Percentiles rank a stretch among this genome's conserved stretches.
Conservation (phyloP, 345 rosid species). For the Citrus sinensis region DNA sequence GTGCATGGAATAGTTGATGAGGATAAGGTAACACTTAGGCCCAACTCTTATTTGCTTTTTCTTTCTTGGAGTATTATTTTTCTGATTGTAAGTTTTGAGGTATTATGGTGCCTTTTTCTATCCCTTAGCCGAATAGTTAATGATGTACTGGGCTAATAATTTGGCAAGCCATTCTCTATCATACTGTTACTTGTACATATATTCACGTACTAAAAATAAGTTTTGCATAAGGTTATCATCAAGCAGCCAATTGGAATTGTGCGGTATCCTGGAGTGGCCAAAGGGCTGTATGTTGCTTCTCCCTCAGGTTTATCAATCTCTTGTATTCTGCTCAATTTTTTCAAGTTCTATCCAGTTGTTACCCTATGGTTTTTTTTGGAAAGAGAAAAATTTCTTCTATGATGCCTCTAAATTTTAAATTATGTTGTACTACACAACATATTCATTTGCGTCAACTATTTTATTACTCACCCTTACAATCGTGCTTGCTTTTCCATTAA, state of each 20-base stretch:
- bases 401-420: not conserved
- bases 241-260: constrained; percentile 70
- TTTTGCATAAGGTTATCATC: constrained; percentile 50
- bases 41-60: not conserved
- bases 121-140: not conserved
- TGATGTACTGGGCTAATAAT: not conserved
- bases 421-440: not conserved
- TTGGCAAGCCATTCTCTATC: constrained; percentile 4
- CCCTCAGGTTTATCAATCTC: constrained; percentile 45
- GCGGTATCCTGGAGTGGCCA: constrained; percentile 76
- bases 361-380: not conserved
- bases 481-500: not conserved
- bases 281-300: constrained; percentile 84
- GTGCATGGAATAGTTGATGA: constrained; percentile 58
- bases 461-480: not conserved
- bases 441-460: not conserved
- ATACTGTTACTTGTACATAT: not conserved
- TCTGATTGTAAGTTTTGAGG: not conserved
- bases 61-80: not conserved
- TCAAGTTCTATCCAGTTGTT: not conserved
- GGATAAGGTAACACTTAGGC: constrained; percentile 50
- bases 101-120: not conserved
- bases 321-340: not conserved
- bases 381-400: not conserved
- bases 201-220: not conserved